Evolutionary conservation across 2,329 filamentous ascomycete species (phyloP).

Genomic region (Lasiodiplodia gonubiensis): DNA sequence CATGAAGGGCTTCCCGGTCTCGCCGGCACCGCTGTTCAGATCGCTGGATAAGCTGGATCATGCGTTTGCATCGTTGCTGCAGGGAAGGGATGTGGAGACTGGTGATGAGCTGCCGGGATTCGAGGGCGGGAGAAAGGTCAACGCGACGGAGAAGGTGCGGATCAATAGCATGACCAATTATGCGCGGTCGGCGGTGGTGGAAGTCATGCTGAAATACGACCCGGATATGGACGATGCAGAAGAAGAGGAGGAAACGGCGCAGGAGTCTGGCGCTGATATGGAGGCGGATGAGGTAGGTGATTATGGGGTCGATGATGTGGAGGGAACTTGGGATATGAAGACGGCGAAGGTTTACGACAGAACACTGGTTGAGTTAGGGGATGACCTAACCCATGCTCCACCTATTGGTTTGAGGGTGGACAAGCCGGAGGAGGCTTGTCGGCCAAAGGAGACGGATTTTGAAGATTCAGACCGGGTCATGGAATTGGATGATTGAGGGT

Average conservation of each 20-base stretch:
- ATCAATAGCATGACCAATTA: conserved; percentile 81
- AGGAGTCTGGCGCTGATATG: conserved; percentile 29
- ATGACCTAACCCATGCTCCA: conserved; percentile 40
- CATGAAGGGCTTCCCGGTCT: conserved; percentile 72
- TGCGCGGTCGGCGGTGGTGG: conserved; percentile 72
- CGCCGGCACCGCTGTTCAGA: conserved; percentile 70
- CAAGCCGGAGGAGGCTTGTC: conserved; percentile 23
- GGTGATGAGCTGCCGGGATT: conserved; percentile 73
- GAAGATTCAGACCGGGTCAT: conserved; percentile 11
- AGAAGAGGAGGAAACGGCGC: conserved; percentile 40
- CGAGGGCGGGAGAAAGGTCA: conserved; percentile 64
- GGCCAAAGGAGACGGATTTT: conserved; percentile 12
- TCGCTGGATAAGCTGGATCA: conserved; percentile 80
- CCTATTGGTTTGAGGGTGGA: conserved; percentile 29
- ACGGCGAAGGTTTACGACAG: conserved; percentile 79
- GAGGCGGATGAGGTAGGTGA: conserved; percentile 34
- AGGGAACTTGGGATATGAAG: conserved; percentile 64
- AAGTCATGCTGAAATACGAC: conserved; percentile 65
- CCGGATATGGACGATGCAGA: conserved; percentile 45
- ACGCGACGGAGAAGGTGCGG: conserved; percentile 87
- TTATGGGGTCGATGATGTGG: conserved; percentile 40
- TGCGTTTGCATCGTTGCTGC: conserved; percentile 78
- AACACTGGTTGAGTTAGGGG: conserved; percentile 76
- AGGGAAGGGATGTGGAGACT: conserved; percentile 69
- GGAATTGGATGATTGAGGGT: conserved; percentile 1